Percentiles rank a stretch among this genome's conserved stretches.
Evolutionary conservation across 148 eudicot genomes (phyloP).

Genomic region (Linanthus parryae): DNA sequence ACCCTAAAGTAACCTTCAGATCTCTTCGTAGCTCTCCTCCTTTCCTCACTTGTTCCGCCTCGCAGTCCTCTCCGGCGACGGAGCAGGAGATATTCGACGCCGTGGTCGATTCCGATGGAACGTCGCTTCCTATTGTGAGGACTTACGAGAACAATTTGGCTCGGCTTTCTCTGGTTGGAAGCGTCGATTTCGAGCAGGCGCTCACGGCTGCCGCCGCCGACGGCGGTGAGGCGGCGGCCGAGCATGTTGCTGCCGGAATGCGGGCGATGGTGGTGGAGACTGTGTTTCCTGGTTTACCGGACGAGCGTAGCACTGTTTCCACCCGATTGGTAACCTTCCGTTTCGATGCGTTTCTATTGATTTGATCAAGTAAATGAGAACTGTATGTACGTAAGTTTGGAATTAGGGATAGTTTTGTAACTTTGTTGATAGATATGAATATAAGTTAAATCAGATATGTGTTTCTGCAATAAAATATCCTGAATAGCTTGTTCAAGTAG

Average conservation of each 20-base stretch:
- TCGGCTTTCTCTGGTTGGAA: conserved; percentile 56
- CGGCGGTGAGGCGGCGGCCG: conserved; percentile 72
- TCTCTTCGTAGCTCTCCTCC: no score
- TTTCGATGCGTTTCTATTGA: neutral
- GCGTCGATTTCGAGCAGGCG: conserved; percentile 59
- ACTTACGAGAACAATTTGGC: conserved; percentile 76
- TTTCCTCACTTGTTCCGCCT: conserved; percentile 17
- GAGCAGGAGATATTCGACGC: conserved; percentile 50
- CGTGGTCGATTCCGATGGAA: conserved; percentile 32
- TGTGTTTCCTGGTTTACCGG: conserved; percentile 50
- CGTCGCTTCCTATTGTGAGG: conserved; percentile 53
- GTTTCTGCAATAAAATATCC: no score
- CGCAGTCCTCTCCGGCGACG: conserved; percentile 15
- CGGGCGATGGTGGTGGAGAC: conserved; percentile 78
- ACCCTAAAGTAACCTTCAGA: no score
- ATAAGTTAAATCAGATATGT: no score
- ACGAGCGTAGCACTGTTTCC: conserved; percentile 59
- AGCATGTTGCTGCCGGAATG: conserved; percentile 43
- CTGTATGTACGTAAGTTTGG: neutral
- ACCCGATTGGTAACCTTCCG: conserved; percentile 55
- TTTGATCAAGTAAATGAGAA: neutral
- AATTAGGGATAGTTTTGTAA: no score
- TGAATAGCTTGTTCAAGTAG: no score
- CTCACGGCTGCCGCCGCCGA: conserved; percentile 88
- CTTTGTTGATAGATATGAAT: no score